Conservation (phyloP, 129 eudicot species). For the Helianthus annuus region DNA sequence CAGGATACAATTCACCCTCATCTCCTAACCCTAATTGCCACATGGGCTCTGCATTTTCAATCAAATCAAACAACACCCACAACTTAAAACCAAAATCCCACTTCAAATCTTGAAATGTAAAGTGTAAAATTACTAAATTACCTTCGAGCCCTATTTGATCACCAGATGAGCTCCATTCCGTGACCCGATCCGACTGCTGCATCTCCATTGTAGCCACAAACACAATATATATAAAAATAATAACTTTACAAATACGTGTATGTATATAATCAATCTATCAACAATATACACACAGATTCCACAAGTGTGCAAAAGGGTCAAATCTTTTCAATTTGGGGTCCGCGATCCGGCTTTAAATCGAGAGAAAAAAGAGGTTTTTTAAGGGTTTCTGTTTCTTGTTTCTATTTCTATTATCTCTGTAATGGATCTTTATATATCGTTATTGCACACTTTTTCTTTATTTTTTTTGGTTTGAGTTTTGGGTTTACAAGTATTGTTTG, state of each 20-base stretch:
- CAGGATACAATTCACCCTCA: slow-evolving; percentile 72
- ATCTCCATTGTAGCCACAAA: slow-evolving; percentile 49
- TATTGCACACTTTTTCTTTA: slow-evolving; percentile 20
- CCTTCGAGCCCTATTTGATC: slow-evolving; percentile 83
- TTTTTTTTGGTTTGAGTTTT: slow-evolving; percentile 3
- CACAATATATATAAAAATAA: slow-evolving; percentile 23
- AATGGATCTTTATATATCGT: slow-evolving; percentile 30
- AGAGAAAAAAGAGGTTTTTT: slow-evolving; percentile 26
- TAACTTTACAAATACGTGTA: slow-evolving; percentile 35
- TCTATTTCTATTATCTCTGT: slow-evolving; percentile 9
- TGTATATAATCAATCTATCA: slow-evolving; percentile 13
- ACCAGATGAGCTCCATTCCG: slow-evolving; percentile 60
- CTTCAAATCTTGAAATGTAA: slow-evolving; percentile 34
- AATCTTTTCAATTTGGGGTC: slow-evolving; percentile 20
- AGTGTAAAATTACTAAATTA: slow-evolving; percentile 11
- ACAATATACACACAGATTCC: slow-evolving; percentile 33
- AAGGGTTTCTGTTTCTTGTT: slow-evolving; percentile 19
- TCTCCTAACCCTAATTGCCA: slow-evolving; percentile 71
- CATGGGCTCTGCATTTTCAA: slow-evolving; percentile 80
- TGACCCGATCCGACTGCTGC: slow-evolving; percentile 63
- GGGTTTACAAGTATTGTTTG: slow-evolving; percentile 23
- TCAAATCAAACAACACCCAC: slow-evolving; percentile 31
- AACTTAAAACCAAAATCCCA: slow-evolving; percentile 27
- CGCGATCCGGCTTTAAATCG: slow-evolving; percentile 24
- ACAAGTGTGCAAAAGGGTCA: slow-evolving; percentile 21